These are phyloP conservation scores for Diaporthe destruens DNA, from an alignment of 2,329 filamentous ascomycete species.

Conservation along the genomic window DNA sequence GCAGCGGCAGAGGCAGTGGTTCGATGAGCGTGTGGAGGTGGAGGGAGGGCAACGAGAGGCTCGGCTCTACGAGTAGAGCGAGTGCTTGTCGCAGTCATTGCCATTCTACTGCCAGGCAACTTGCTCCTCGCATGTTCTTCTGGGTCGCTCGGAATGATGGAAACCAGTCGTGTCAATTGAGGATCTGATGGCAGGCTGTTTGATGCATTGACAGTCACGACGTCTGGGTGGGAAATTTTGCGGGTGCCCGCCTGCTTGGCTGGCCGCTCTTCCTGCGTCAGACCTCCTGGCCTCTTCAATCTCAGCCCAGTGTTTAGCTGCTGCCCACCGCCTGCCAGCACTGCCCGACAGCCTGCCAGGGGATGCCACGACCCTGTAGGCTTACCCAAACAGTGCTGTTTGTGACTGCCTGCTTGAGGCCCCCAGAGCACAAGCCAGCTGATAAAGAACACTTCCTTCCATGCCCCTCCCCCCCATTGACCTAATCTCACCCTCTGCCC, in stretches of 20 bases:
- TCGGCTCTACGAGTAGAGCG: slow-evolving; percentile 43
- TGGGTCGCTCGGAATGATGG: slow-evolving; percentile 35
- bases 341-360: slow-evolving; percentile 12
- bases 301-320: slow-evolving; percentile 31
- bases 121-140: slow-evolving; percentile 40
- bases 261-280: slow-evolving; percentile 36
- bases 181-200: slow-evolving; percentile 36
- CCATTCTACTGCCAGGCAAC: slow-evolving; percentile 40
- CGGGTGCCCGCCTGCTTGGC: slow-evolving; percentile 37
- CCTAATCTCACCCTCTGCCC: neutral
- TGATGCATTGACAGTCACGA: slow-evolving; percentile 34
- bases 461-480: slow-evolving; percentile 10
- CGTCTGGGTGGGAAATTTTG: slow-evolving; percentile 39
- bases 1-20: slow-evolving; percentile 36
- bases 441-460: neutral
- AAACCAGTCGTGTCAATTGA: slow-evolving; percentile 37
- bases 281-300: slow-evolving; percentile 33
- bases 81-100: slow-evolving; percentile 44
- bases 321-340: slow-evolving; percentile 8
- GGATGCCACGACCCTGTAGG: neutral
- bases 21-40: slow-evolving; percentile 37
- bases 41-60: slow-evolving; percentile 40
- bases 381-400: neutral
- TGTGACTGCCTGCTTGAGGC: slow-evolving; percentile 9
- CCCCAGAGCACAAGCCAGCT: neutral